A percentile compares a stretch with the other conserved stretches of the same genome.
These are phyloP conservation scores for Leptographium lundbergii DNA, from an alignment of 2,329 filamentous ascomycete genomes.

Conservation along the genomic window DNA sequence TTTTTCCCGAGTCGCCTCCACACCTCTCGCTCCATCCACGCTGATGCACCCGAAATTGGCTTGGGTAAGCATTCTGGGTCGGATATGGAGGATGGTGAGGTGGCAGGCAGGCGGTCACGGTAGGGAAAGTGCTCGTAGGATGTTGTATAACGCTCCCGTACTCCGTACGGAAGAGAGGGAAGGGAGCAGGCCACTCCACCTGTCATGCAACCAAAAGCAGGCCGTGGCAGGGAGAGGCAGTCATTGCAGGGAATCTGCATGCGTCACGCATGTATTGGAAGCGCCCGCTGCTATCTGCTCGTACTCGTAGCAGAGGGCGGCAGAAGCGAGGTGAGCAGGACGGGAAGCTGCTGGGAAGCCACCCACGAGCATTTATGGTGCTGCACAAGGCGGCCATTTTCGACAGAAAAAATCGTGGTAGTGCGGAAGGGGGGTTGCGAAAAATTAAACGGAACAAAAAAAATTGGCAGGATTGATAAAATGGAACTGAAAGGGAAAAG, in stretches of 20 bases:
- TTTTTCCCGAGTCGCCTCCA: neutral
- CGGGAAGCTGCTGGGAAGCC: neutral
- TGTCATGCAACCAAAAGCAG: constrained; percentile 22
- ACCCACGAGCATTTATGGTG: neutral
- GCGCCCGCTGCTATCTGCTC: neutral
- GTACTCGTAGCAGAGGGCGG: neutral
- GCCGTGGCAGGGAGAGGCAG: constrained; percentile 18
- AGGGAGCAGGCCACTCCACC: constrained; percentile 17
- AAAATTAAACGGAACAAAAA: neutral
- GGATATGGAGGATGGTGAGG: neutral
- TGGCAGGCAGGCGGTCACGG: neutral
- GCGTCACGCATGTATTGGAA: neutral
- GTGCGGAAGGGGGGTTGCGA: neutral
- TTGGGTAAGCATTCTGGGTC: neutral
- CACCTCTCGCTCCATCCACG: neutral
- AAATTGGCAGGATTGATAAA: neutral
- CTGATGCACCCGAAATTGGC: neutral
- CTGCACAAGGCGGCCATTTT: neutral
- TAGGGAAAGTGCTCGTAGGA: neutral
- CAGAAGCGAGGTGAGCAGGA: neutral
- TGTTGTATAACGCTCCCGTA: neutral
- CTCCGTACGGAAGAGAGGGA: constrained; percentile 10
- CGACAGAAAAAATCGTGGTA: neutral
- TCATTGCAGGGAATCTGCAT: neutral
- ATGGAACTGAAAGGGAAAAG: neutral